Conservation (phyloP, 257 asterid genomes). For the Capsicum chinense region DNA sequence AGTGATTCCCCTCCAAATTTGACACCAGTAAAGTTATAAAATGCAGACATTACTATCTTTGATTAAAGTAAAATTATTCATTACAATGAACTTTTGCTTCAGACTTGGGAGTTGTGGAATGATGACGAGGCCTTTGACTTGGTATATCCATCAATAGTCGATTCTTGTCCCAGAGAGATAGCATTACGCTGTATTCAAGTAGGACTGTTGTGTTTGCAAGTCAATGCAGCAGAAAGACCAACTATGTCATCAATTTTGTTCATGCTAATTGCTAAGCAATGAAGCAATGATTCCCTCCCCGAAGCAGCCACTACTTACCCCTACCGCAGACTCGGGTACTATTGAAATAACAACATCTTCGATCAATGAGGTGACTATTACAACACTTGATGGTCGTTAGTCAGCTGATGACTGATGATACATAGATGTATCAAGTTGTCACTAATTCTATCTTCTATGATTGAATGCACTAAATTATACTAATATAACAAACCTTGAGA, state of each 20-base stretch:
- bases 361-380: constrained; percentile 33
- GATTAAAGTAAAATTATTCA: not conserved
- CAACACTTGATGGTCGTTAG: not conserved
- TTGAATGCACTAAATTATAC: not conserved
- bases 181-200: constrained; percentile 38
- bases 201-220: constrained; percentile 46
- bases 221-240: constrained; percentile 37
- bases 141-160: constrained; percentile 34
- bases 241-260: constrained; percentile 28
- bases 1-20: constrained; percentile 11
- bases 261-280: constrained; percentile 38
- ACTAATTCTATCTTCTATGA: not conserved
- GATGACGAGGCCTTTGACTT: constrained; percentile 31
- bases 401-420: not conserved
- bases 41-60: not conserved
- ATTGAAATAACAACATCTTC: constrained; percentile 11
- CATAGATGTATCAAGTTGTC: not conserved
- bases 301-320: constrained; percentile 36
- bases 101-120: constrained; percentile 48
- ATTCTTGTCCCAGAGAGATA: constrained; percentile 21
- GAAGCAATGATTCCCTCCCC: constrained; percentile 33
- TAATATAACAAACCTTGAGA: not conserved
- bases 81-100: not conserved
- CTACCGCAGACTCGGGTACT: not conserved
- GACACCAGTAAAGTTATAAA: constrained; percentile 1